phyloP scores from a whole-genome alignment of 805 yeast species.

The Alloascoidea hylecoeti region DNA sequence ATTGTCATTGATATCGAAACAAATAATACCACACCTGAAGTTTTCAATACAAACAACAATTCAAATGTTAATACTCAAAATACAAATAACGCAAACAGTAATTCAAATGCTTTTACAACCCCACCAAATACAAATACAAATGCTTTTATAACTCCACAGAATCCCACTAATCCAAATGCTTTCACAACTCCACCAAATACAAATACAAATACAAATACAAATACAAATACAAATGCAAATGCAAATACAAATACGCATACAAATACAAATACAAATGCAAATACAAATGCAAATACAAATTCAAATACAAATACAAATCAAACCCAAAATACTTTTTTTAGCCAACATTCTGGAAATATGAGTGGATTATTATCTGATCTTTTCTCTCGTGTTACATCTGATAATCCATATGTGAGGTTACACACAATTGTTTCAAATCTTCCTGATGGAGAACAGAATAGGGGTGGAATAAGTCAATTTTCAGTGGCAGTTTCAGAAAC shows the following conservation, averaged over 20 bases:
- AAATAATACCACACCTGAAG: too few relatives aligned
- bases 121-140: neutral
- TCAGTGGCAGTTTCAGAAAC: too few relatives aligned
- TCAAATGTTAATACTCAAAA: neutral
- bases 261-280: constrained; percentile 9
- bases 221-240: neutral
- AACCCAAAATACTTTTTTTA: too few relatives aligned
- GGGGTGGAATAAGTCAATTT: too few relatives aligned
- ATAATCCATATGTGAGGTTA: too few relatives aligned
- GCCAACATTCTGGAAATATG: too few relatives aligned
- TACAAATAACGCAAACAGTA: neutral
- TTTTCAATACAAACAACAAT: too few relatives aligned
- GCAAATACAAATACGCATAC: constrained; percentile 1
- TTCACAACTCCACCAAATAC: neutral
- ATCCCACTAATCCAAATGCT: neutral
- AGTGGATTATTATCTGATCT: too few relatives aligned
- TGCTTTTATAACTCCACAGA: neutral
- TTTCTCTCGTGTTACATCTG: too few relatives aligned
- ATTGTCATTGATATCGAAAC: too few relatives aligned
- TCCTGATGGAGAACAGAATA: too few relatives aligned
- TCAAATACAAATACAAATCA: constrained; percentile 10
- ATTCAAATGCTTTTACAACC: neutral
- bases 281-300: constrained; percentile 10
- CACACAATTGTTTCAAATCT: too few relatives aligned
- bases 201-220: neutral